These are phyloP conservation scores for Fonsecaea monophora DNA, from an alignment of 2,329 filamentous ascomycete species.

Conservation along the genomic window DNA sequence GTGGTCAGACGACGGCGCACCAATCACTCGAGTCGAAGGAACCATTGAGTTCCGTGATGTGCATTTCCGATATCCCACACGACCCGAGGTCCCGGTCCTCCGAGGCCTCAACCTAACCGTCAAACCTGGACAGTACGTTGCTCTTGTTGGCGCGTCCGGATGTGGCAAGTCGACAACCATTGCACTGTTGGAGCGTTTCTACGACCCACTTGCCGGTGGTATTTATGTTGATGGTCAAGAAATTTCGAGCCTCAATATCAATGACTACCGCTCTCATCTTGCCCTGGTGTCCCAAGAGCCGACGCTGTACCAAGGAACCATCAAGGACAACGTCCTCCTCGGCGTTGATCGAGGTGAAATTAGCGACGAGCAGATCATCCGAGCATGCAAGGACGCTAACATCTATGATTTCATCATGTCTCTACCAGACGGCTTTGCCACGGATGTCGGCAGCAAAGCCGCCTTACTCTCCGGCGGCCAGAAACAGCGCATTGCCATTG, in stretches of 20 bases:
- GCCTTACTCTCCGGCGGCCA: conserved; percentile 86
- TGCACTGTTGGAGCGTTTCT: conserved; percentile 89
- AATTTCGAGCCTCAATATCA: conserved; percentile 80
- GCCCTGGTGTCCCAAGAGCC: conserved; percentile 94
- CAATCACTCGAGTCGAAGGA: conserved; percentile 71
- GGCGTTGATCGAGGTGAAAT: conserved; percentile 72
- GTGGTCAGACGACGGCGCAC: conserved; percentile 74
- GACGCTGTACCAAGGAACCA: conserved; percentile 89
- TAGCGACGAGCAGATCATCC: conserved; percentile 73
- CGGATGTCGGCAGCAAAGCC: conserved; percentile 85
- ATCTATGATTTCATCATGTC: conserved; percentile 92
- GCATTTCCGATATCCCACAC: conserved; percentile 91
- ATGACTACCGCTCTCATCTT: conserved; percentile 81
- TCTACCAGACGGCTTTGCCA: conserved; percentile 83
- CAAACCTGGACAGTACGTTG: conserved; percentile 60
- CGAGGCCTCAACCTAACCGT: conserved; percentile 72
- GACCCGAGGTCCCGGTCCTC: conserved; percentile 89
- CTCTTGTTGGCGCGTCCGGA: conserved; percentile 86
- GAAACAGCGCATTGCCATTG: conserved; percentile 93
- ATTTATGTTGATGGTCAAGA: conserved; percentile 84
- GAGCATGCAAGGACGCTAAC: conserved; percentile 86
- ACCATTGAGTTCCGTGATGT: conserved; percentile 88
- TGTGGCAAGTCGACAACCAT: conserved; percentile 96
- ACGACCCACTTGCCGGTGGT: conserved; percentile 81
- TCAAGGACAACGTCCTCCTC: conserved; percentile 87